These are phyloP conservation scores for Lentinus brumalis DNA, from an alignment of 768 basidiomycete genomes.

Conservation along the genomic window DNA sequence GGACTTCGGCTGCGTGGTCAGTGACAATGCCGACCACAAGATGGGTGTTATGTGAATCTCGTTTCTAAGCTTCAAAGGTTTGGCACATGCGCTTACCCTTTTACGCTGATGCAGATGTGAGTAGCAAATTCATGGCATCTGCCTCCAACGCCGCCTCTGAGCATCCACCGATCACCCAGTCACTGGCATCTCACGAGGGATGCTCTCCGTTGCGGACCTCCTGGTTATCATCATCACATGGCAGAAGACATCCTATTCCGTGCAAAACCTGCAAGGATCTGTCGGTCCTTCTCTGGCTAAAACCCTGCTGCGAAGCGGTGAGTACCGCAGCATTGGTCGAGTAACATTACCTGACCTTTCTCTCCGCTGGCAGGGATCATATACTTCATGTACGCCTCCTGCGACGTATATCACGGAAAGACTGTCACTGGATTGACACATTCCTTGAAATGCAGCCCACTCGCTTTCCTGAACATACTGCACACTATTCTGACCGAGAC, in stretches of 20 bases:
- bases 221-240: neutral
- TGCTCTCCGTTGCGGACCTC: neutral
- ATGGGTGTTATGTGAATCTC: neutral
- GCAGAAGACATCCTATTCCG: neutral
- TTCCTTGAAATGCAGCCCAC: neutral
- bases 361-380: neutral
- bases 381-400: neutral
- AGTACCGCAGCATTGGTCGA: neutral
- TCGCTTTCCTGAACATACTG: neutral
- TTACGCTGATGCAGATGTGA: neutral
- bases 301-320: neutral
- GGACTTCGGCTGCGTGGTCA: neutral
- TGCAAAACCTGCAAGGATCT: neutral
- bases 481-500: neutral
- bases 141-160: neutral
- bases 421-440: neutral
- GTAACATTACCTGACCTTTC: neutral
- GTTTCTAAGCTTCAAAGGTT: neutral
- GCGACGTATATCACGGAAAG: neutral
- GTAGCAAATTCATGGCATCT: neutral
- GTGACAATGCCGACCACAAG: neutral
- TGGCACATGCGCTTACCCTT: no score
- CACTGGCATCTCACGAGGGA: neutral
- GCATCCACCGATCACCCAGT: neutral
- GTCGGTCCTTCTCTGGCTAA: neutral